phyloP scores from a whole-genome alignment of 2,329 filamentous ascomycete species.

The Pezizomycotina sp. region DNA sequence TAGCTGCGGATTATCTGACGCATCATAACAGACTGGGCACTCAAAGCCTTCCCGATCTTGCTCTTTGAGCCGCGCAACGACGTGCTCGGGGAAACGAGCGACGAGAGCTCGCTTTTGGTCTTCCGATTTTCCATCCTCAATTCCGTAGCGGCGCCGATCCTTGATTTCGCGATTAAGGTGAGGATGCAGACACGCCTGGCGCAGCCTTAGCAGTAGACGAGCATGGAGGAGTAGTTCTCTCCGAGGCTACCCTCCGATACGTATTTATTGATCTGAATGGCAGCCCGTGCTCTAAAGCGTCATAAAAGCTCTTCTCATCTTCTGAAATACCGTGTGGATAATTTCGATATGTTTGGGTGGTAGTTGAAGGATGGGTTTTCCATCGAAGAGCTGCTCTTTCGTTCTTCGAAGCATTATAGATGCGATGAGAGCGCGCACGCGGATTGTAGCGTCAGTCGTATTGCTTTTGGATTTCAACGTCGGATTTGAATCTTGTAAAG shows the following conservation, averaged over 20 bases:
- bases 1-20: slow-evolving; percentile 55
- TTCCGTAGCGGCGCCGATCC: slow-evolving; percentile 40
- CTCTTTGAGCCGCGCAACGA: slow-evolving; percentile 21
- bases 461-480: slow-evolving; percentile 34
- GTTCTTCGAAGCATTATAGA: slow-evolving; percentile 68
- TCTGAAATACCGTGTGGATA: slow-evolving; percentile 47
- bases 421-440: slow-evolving; percentile 59
- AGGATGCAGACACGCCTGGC: slow-evolving; percentile 66
- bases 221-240: slow-evolving; percentile 59
- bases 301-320: slow-evolving; percentile 50
- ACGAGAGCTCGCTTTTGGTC: slow-evolving; percentile 34
- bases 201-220: slow-evolving; percentile 66
- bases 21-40: slow-evolving; percentile 67
- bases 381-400: slow-evolving; percentile 64
- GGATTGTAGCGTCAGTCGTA: slow-evolving; percentile 52
- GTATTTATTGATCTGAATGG: slow-evolving; percentile 61
- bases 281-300: slow-evolving; percentile 47
- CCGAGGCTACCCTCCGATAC: slow-evolving; percentile 50
- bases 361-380: slow-evolving; percentile 54
- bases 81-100: slow-evolving; percentile 37
- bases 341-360: slow-evolving; percentile 48
- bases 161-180: slow-evolving; percentile 52
- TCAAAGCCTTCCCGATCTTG: too few relatives aligned
- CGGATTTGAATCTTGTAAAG: slow-evolving; percentile 42
- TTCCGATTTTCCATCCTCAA: slow-evolving; percentile 39